These are phyloP conservation scores for Dryas integrifolia DNA, from an alignment of 331 rosid species.

Conservation along the genomic window DNA sequence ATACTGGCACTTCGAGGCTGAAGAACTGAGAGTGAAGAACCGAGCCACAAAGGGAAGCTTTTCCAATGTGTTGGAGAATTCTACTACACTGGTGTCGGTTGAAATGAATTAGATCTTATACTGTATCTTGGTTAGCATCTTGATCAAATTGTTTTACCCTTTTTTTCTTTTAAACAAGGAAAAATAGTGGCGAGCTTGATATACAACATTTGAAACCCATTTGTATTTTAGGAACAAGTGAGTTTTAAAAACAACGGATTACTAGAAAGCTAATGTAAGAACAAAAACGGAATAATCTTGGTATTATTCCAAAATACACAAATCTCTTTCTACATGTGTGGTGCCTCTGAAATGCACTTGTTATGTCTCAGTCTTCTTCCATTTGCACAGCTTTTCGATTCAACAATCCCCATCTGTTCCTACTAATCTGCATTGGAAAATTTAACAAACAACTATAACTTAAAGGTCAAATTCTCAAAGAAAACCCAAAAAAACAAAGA, in stretches of 20 bases:
- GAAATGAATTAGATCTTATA: not conserved
- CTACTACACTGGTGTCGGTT: not conserved
- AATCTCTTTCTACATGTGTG: not conserved
- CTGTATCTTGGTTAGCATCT: constrained; percentile 2
- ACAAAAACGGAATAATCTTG: not conserved
- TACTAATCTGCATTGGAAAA: no score
- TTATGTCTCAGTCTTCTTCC: not conserved
- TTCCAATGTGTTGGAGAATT: not conserved
- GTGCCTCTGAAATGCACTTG: not conserved
- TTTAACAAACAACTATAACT: no score
- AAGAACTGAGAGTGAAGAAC: not conserved
- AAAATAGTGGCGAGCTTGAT: constrained; percentile 10
- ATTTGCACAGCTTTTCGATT: no score
- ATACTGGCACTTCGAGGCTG: not conserved
- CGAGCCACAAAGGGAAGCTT: not conserved
- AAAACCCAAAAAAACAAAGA: no score
- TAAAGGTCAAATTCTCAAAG: no score
- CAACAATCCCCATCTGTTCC: no score
- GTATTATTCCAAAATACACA: not conserved
- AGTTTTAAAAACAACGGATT: constrained; percentile 4
- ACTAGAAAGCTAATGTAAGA: not conserved
- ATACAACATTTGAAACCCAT: constrained; percentile 9
- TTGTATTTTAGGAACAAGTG: constrained; percentile 22
- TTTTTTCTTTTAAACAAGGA: not conserved
- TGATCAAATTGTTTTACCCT: not conserved